Evolutionary conservation across 306 rosid genomes (phyloP), one percentile per base, ranked within the genome.

Genomic region (Fragaria ananassa): DNA sequence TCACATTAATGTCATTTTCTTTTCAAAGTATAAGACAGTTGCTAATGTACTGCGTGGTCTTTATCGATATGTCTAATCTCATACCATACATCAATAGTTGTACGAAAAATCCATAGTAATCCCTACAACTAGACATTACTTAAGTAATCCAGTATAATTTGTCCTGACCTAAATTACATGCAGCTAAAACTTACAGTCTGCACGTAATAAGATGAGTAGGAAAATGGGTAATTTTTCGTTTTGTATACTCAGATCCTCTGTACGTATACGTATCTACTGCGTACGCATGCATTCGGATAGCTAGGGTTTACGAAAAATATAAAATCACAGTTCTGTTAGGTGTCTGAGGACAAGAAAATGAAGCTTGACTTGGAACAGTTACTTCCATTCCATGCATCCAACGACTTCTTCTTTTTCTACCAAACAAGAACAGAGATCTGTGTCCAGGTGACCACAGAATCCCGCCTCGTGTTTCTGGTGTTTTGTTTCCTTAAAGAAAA

Each of bases 381-480:
- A 18, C 1, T 25, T 6, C 41, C 71, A 41, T 37, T 37, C 7
- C 41, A 39, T 39, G 45, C 45, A 73, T 79, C 72, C 14, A 61
- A 42, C 68, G 1, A 2, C 49, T n/a, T 35, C 6, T 13, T 19
- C 34, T 23, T 14, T 12, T 12, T 37, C 10, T 19, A 2, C 11
- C 56, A 5, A 13, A 44, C 49, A n/a, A 71, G 10, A 70, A 11
- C 57, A 27, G 23, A 3, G 54, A 31, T 63, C 11, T 35, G 44
- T 34, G 44, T 63, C 12, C 68, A 6, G 68, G 68, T 73, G 68
- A 21, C 68, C 39, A 25, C 57, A 44, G 41, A 37, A 41, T 58
- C 45, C 13, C 47, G n/a, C 58, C 74, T 41, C 68, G 74, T 79
- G 74, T 64, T 67, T 56, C 15, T 21, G 14, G 23, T 67, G n/a